Evolutionary conservation across 2,329 filamentous ascomycete species (phyloP).

Genomic region (Hawksworthiomyces lignivorus): DNA sequence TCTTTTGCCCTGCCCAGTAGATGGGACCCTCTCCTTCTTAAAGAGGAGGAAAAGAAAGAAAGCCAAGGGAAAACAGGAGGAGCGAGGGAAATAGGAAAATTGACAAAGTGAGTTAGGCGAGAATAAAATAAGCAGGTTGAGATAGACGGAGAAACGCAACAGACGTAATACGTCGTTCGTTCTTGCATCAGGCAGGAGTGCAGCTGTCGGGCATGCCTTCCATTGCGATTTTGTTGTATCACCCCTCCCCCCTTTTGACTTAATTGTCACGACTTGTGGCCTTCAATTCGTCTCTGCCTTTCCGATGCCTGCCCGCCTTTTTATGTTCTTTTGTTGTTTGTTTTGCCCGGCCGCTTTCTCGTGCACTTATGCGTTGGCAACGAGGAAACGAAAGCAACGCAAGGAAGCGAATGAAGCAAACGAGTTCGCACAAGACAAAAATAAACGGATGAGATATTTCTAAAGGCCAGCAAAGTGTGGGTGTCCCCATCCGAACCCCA

Average conservation of each 20-base stretch:
- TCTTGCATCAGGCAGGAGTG: conserved; percentile 37
- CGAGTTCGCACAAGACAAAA: too few species aligned
- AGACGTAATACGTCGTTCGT: too few species aligned
- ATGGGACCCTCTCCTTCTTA: too few species aligned
- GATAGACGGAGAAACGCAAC: conserved; percentile 1
- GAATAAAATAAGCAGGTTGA: neutral
- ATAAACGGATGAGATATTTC: too few species aligned
- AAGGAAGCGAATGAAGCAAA: too few species aligned
- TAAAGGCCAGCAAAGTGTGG: too few species aligned
- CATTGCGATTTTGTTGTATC: neutral
- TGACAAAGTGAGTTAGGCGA: too few species aligned
- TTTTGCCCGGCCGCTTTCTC: conserved; percentile 1
- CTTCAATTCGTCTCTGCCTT: conserved; percentile 7
- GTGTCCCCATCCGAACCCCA: too few species aligned
- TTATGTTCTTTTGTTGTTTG: neutral
- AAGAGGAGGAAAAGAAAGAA: too few species aligned
- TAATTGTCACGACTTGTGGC: neutral
- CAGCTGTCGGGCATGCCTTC: conserved; percentile 35
- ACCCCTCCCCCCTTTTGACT: neutral
- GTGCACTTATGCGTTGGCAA: conserved; percentile 16
- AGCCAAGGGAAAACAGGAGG: too few species aligned
- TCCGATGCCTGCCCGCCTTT: neutral
- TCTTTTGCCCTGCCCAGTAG: too few species aligned
- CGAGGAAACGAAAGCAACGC: conserved; percentile 3
- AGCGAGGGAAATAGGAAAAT: too few species aligned